Conservation (phyloP, 345 rosid genomes). For the Syzygium oleosum region DNA sequence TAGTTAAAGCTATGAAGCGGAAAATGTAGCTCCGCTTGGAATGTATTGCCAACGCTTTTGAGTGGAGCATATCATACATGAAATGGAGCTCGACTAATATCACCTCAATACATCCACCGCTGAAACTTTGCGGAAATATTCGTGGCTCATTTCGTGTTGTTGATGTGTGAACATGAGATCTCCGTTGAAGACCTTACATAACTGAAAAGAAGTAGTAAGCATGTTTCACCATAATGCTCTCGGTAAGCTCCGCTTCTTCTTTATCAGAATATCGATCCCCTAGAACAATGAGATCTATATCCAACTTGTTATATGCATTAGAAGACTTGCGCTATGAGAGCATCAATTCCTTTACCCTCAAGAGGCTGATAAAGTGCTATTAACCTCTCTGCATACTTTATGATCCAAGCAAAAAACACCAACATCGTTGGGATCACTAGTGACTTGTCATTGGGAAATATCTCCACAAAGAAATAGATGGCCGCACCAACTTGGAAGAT, state of each 20-base stretch:
- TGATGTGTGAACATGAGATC: background rate
- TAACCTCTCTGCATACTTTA: background rate
- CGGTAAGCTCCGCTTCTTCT: background rate
- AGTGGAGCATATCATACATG: background rate
- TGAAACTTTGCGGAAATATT: background rate
- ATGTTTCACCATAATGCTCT: background rate
- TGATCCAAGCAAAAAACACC: background rate
- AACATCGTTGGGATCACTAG: background rate
- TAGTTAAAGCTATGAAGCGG: background rate
- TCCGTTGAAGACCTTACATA: background rate
- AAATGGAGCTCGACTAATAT: background rate
- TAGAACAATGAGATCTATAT: background rate
- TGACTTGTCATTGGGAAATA: background rate
- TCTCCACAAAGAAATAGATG: background rate
- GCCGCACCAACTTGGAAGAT: background rate
- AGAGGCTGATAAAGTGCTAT: background rate
- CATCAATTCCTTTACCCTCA: background rate
- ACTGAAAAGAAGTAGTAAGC: background rate
- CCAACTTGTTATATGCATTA: background rate
- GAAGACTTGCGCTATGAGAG: accelerated
- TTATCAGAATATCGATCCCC: background rate
- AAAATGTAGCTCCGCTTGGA: background rate
- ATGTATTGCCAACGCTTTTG: background rate
- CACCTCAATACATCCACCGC: accelerated
- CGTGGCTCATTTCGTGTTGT: background rate